Evolutionary conservation across 2,329 filamentous ascomycete species (phyloP), one percentile per base, ranked within the genome.

Genomic region (Botrytis porri): DNA sequence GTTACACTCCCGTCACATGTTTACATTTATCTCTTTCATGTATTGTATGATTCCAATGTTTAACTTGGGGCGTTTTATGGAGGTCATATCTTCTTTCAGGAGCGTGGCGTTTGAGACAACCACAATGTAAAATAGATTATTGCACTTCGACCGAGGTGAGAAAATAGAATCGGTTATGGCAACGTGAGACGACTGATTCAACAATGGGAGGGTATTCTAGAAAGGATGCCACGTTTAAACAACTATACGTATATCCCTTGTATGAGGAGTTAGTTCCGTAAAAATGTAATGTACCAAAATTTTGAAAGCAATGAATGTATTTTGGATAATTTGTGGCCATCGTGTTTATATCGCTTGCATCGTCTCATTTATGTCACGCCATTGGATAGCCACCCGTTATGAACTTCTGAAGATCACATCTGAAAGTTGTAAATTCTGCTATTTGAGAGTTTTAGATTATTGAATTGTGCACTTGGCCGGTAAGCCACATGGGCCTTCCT

Each of bases 401-500:
- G 22, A 32, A 29, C 25, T 57, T 22, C 35, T 57, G 48, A 41
- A 48, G 7, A 69, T 25, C 8, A 43, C 10, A 39, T 16, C n/a
- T 69, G 4, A 41, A 25, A 16, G 5, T 69, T 69, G 37, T 69
- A 32, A 25, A 54, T 29, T 67, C 16, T 54, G 8, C 45, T 22
- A 54, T 54, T 9, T 18, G 1, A 10, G 22, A 32, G 20, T 9
- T 16, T 48, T 57, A 9, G 22, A 69, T 65, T 39, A 73, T 59
- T 90, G 83, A 77, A 96, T 88, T 64, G 84, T 83, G 82, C 93
- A 96, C 80, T 95, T 95, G 69, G 85, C 84, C 45, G 93, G 93
- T 78, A 96, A 83, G 35, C 93, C 93, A 81, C 93, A 97, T 63
- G 92, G 92, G 0, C 93, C 91, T 79, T 91, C 88, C 73, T 87